A percentile compares a stretch with the other conserved stretches of the same genome.
These are phyloP conservation scores for Marchantia paleacea DNA, from an alignment of 225 moss, liverwort and hornwort species.

Conservation along the genomic window DNA sequence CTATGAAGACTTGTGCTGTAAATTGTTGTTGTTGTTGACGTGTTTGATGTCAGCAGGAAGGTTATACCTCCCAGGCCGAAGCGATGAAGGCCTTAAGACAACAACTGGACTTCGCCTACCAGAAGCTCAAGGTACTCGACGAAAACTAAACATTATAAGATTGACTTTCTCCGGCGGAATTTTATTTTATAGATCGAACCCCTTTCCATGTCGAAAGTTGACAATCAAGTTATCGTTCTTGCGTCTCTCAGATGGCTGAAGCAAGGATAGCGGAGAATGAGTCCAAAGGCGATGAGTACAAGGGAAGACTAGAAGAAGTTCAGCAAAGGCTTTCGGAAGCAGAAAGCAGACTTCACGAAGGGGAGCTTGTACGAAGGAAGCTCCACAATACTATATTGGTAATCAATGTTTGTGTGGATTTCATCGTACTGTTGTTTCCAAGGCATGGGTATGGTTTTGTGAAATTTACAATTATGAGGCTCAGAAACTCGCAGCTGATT, in stretches of 20 bases:
- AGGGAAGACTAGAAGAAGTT: constrained; percentile 57
- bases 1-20: too few relatives aligned
- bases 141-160: background rate
- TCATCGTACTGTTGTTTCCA: background rate
- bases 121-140: constrained; percentile 61
- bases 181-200: background rate
- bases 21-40: background rate
- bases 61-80: constrained; percentile 71
- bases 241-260: constrained; percentile 50
- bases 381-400: constrained; percentile 93
- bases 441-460: background rate
- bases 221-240: background rate
- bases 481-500: too few relatives aligned
- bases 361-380: constrained; percentile 79
- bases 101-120: constrained; percentile 71
- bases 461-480: background rate
- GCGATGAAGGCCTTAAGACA: constrained; percentile 68
- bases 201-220: background rate
- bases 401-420: background rate
- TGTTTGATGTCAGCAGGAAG: constrained; percentile 50
- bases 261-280: constrained; percentile 65
- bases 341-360: constrained; percentile 72
- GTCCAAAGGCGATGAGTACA: constrained; percentile 59
- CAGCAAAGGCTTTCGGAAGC: constrained; percentile 59
- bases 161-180: background rate